A percentile compares a stretch with the other conserved stretches of the same genome.
These are phyloP conservation scores for Mycena galopus DNA, from an alignment of 768 basidiomycete genomes.

Conservation along the genomic window DNA sequence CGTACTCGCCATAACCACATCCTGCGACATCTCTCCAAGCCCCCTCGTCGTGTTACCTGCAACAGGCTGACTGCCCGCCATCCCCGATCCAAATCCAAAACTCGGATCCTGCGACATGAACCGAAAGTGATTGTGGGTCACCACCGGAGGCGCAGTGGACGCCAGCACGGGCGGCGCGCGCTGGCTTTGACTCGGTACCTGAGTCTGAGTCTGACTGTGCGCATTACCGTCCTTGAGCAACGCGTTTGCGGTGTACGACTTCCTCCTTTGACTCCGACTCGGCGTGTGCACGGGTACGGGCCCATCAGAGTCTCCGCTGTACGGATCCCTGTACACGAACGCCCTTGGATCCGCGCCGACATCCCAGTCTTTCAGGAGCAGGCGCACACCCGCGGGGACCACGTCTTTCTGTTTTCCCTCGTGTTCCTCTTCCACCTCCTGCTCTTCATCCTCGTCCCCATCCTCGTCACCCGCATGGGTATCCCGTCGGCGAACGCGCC, in stretches of 20 bases:
- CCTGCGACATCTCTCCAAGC: slow-evolving; percentile 51
- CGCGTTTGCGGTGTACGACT: no score
- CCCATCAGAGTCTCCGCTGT: slow-evolving; percentile 51
- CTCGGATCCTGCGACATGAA: slow-evolving; percentile 35
- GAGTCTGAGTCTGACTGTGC: no score
- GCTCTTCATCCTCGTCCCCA: slow-evolving; percentile 37
- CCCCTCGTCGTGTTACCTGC: slow-evolving; percentile 15
- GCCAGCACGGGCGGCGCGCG: slow-evolving; percentile 56
- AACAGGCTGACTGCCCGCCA: slow-evolving; percentile 32
- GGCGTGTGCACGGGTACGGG: slow-evolving; percentile 12
- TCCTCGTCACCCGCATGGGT: no score
- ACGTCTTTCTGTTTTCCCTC: slow-evolving; percentile 30
- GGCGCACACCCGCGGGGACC: slow-evolving; percentile 67
- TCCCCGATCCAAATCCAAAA: neutral
- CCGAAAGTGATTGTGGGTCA: slow-evolving; percentile 15
- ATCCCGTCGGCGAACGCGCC: no score
- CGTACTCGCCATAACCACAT: slow-evolving; percentile 67
- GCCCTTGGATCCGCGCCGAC: slow-evolving; percentile 63
- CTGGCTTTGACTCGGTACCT: slow-evolving; percentile 27
- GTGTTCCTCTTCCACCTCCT: no score
- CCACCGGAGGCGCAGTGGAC: slow-evolving; percentile 42
- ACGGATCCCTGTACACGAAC: slow-evolving; percentile 70
- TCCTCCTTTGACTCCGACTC: no score
- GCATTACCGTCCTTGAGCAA: no score
- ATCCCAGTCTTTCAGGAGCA: slow-evolving; percentile 79